Evolutionary conservation across 352 stramenopile genomes (phyloP).

Genomic region (Phytophthora pseudosyringae): DNA sequence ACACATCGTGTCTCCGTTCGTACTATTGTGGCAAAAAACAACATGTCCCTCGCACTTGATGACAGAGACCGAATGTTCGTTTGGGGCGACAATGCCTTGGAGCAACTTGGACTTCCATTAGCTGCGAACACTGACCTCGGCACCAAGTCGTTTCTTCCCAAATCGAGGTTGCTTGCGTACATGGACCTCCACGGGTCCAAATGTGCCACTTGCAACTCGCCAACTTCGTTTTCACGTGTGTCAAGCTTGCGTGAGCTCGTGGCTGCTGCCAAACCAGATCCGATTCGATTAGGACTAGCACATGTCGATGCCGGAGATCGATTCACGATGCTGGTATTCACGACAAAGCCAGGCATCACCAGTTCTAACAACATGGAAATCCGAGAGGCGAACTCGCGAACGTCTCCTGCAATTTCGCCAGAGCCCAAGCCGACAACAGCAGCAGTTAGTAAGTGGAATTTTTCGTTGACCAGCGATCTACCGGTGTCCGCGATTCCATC

Average conservation of each 20-base stretch:
- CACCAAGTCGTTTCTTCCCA: constrained; percentile 23
- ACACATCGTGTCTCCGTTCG: constrained; percentile 43
- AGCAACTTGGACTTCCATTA: constrained; percentile 42
- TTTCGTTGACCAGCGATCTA: constrained; percentile 43
- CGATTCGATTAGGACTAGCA: constrained; percentile 42
- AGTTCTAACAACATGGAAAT: constrained; percentile 4
- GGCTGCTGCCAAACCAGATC: constrained; percentile 19
- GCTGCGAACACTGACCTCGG: constrained; percentile 7
- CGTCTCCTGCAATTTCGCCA: constrained; percentile 3
- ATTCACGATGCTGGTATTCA: constrained; percentile 60
- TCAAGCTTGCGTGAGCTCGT: constrained; percentile 45
- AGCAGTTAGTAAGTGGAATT: constrained; percentile 41
- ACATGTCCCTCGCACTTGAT: constrained; percentile 49
- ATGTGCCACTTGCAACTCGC: background rate
- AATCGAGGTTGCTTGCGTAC: constrained; percentile 51
- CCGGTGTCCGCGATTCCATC: constrained; percentile 49
- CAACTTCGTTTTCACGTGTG: constrained; percentile 18
- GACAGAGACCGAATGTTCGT: constrained; percentile 55
- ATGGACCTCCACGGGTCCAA: constrained; percentile 45
- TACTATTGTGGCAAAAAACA: constrained; percentile 38
- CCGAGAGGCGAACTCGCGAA: constrained; percentile 1
- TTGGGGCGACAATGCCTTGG: constrained; percentile 54
- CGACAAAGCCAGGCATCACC: constrained; percentile 40
- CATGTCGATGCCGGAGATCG: constrained; percentile 50
- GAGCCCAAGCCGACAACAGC: background rate